These are phyloP conservation scores for Agrostemma githago DNA, from an alignment of 148 eudicot genomes.

Conservation along the genomic window DNA sequence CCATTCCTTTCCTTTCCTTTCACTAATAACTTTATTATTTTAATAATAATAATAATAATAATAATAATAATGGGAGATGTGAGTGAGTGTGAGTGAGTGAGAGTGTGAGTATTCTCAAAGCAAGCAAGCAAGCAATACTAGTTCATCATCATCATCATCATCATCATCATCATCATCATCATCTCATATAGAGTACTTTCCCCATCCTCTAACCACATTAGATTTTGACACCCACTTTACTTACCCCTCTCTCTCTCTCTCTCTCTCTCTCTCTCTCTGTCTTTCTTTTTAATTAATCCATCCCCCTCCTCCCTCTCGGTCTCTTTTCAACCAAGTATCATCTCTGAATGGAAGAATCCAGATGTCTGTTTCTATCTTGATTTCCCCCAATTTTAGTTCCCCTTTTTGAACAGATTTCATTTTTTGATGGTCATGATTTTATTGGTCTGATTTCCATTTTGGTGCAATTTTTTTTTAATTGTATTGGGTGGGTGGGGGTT, in stretches of 20 bases:
- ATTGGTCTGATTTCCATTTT: background rate
- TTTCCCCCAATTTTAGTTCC: conserved; percentile 15
- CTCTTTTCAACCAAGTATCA: background rate
- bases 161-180: background rate
- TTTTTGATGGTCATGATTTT: conserved; percentile 1
- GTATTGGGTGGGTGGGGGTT: conserved; percentile 1
- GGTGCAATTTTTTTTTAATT: background rate
- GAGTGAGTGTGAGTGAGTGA: conserved; percentile 9
- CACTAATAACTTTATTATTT: background rate
- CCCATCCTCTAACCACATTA: conserved; percentile 24
- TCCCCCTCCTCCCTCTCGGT: background rate
- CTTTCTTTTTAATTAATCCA: background rate
- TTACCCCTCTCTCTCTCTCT: background rate
- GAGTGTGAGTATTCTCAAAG: conserved; percentile 31
- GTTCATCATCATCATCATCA: background rate
- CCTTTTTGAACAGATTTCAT: conserved; percentile 21
- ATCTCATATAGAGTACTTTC: background rate
- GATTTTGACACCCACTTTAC: conserved; percentile 22
- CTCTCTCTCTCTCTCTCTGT: background rate
- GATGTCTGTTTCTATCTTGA: background rate
- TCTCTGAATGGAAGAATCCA: background rate
- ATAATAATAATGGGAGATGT: conserved; percentile 4
- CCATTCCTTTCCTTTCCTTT: background rate
- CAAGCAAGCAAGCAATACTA: conserved; percentile 25
- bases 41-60: too few relatives aligned